Conservation (phyloP, 495 filamentous ascomycete species). For the Penicillium waksmanii region DNA sequence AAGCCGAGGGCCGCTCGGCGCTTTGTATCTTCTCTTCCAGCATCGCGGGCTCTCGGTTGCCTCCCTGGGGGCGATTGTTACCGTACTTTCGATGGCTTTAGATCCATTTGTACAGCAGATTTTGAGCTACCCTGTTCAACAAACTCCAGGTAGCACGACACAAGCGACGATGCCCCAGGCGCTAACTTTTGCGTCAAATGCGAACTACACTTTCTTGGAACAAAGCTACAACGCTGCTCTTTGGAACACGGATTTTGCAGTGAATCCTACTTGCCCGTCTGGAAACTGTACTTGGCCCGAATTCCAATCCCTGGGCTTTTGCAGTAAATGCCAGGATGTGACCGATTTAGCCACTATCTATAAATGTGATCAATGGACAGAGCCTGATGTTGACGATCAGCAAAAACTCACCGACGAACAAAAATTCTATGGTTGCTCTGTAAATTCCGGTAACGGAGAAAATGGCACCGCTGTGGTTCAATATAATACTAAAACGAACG, state of each 20-base stretch:
- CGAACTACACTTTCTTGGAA: background rate
- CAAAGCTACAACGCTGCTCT: background rate
- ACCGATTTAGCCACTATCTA: background rate
- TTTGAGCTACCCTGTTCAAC: background rate
- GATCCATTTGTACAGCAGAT: background rate
- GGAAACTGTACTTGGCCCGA: conserved; percentile 12
- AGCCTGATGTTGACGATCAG: background rate
- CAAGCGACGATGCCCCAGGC: background rate
- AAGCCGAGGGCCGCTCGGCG: background rate
- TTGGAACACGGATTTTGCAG: conserved; percentile 1
- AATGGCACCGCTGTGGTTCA: no score
- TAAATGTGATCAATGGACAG: background rate
- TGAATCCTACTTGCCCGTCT: conserved; percentile 11
- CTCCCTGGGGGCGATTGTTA: background rate
- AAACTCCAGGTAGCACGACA: background rate
- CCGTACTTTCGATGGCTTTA: background rate
- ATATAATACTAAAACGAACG: no score
- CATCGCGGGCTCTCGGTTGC: background rate
- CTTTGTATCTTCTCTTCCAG: background rate
- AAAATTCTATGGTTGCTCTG: background rate
- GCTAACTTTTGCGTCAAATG: background rate
- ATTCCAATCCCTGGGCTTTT: conserved; percentile 8
- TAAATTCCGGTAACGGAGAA: no score
- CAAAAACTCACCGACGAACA: background rate
- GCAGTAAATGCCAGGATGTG: conserved; percentile 15